Base-by-base conservation (phyloP, 805 yeast genomes). In the Naumovozyma castellii region DNA sequence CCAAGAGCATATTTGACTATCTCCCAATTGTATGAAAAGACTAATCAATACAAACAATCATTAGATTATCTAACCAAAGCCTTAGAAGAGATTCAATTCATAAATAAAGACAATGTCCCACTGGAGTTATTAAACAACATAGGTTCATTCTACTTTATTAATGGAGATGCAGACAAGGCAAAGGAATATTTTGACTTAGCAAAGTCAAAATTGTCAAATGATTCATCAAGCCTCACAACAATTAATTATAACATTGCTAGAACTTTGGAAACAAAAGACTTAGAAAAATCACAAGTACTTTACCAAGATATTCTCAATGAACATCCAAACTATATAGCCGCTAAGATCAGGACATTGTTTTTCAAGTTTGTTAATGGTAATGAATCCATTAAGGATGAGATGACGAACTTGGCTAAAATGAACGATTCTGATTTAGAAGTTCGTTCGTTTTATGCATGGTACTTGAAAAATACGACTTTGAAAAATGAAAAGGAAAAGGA, bases 401-500 rank as follows among this genome's bases (percentile, higher is more conserved):
- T 37, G 4, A 22, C 18, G 69, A 69, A 18, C 46, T 50, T 18
- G 36, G 56, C 68, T 3, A 80, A 78, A 44, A 66, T 85, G 43
- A 69, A 73, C 32, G 53, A 65, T 2, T 73, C 76, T 8, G 75
- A 85, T 53, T 64, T 86, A 44, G 96, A 88, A 57, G 78, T 85
- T 2, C 78, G 98, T 45, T 82, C 97, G 0, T 83, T 92, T 50
- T 85, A 83, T 58, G 92, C 94, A 25, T 92, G 97, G 97, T 85
- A 76, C 54, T 66, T 87, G 49, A 68, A 63, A 44, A 70, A 70
- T 48, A 73, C 69, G 46, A 53, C 53, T n/a, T 40, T 44, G 3
- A 49, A 54, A 12, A 72, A 70, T 14, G 69, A 68, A 39, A 64
- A 62, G n/a, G 64, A 64, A 32, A 80, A 75, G 46, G 96, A 86